Evolutionary conservation across 2,329 filamentous ascomycete genomes (phyloP).

Genomic region (Keithomyces neogunnii): DNA sequence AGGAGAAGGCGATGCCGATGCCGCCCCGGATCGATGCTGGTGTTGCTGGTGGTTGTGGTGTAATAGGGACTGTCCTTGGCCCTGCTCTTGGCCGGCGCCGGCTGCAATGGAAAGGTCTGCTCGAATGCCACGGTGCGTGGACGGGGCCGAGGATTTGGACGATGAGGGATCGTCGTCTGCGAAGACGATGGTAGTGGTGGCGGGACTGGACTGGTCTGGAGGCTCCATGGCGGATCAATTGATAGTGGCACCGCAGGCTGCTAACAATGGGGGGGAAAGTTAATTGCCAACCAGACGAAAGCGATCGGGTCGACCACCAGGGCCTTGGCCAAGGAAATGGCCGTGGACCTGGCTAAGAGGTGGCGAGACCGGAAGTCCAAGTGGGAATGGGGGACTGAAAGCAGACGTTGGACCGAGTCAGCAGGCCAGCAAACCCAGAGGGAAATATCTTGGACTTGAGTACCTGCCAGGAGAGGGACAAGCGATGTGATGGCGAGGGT

Average conservation of each 20-base stretch:
- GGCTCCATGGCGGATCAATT: constrained; percentile 5
- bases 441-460: neutral
- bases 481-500: too few species aligned
- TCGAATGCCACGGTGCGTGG: neutral
- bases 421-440: too few species aligned
- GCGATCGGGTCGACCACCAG: too few species aligned
- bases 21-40: constrained; percentile 15
- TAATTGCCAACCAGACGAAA: too few species aligned
- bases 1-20: constrained; percentile 10
- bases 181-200: neutral
- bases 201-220: constrained; percentile 2
- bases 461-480: too few species aligned
- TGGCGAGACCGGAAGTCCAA: neutral
- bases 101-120: neutral
- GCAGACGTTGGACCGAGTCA: too few species aligned
- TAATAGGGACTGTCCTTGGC: neutral
- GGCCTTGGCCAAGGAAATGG: too few species aligned
- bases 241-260: neutral
- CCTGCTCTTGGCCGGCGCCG: neutral
- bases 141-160: neutral
- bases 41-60: constrained; percentile 1
- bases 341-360: neutral
- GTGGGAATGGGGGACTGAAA: neutral
- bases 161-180: constrained; percentile 2
- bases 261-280: too few species aligned